A percentile compares a stretch with the other conserved stretches of the same genome.
These are phyloP conservation scores for Royoungia palumana DNA, from an alignment of 768 basidiomycete species.

Conservation along the genomic window DNA sequence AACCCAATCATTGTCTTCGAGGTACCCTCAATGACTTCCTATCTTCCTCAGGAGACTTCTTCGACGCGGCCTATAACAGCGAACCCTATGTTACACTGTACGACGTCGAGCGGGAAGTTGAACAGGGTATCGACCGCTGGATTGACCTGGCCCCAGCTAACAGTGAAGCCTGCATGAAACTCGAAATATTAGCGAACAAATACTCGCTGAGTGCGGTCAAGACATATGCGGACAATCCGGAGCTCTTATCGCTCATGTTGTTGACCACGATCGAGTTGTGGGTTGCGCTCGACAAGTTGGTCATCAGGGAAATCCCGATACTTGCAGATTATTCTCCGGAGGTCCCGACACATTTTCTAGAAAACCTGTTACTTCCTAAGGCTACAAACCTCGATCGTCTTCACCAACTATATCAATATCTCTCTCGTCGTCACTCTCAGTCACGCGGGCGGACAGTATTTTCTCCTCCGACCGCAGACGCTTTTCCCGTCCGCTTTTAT, in stretches of 20 bases:
- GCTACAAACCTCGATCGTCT: slow-evolving; percentile 28
- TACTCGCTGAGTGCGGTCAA: slow-evolving; percentile 27
- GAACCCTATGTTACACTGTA: slow-evolving; percentile 25
- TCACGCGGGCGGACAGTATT: slow-evolving; percentile 33
- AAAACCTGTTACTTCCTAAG: slow-evolving; percentile 40
- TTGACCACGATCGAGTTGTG: slow-evolving; percentile 46
- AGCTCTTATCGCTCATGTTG: slow-evolving; percentile 39
- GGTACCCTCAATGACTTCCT: slow-evolving; percentile 19
- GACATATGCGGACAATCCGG: slow-evolving; percentile 35
- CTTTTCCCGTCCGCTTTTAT: slow-evolving; percentile 37
- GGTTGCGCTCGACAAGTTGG: slow-evolving; percentile 43
- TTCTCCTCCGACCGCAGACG: slow-evolving; percentile 11
- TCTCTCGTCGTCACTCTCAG: slow-evolving; percentile 26
- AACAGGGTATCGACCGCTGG: slow-evolving; percentile 33
- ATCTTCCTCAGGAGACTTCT: slow-evolving; percentile 10
- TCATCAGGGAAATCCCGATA: slow-evolving; percentile 34
- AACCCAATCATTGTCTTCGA: slow-evolving; percentile 3
- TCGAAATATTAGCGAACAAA: slow-evolving; percentile 25
- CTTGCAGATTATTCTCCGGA: slow-evolving; percentile 45
- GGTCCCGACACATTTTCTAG: slow-evolving; percentile 35
- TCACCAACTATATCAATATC: slow-evolving; percentile 26
- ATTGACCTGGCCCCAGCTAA: slow-evolving; percentile 16
- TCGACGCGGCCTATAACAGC: slow-evolving; percentile 4
- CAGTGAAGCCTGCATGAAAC: slow-evolving; percentile 21
- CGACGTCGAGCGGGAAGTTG: slow-evolving; percentile 38